Percentiles rank a stretch among this genome's conserved stretches.
These are phyloP conservation scores for Tricholoma flavovirens DNA, from an alignment of 768 basidiomycete species.

Conservation along the genomic window DNA sequence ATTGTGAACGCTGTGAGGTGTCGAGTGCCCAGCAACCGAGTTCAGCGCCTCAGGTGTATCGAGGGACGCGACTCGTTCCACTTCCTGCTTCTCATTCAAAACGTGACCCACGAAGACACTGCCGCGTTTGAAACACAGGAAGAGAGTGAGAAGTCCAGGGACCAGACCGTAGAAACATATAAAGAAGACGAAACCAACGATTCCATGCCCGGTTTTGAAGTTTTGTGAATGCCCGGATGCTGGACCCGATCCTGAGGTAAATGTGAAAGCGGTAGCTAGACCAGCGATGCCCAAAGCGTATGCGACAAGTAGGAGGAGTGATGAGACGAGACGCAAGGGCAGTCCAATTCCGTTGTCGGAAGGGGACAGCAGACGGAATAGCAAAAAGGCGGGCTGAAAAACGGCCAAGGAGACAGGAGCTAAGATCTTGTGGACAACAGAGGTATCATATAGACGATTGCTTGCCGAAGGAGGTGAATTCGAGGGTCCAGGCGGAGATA, in stretches of 20 bases:
- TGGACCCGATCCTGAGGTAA: conserved; percentile 32
- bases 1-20: conserved; percentile 31
- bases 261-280: conserved; percentile 57
- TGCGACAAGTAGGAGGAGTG: conserved; percentile 33
- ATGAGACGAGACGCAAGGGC: neutral
- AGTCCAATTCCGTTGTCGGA: conserved; percentile 5
- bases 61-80: conserved; percentile 17
- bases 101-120: conserved; percentile 5
- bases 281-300: conserved; percentile 62
- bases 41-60: conserved; percentile 27
- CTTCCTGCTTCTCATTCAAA: conserved; percentile 10
- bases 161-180: conserved; percentile 50
- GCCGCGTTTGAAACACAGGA: conserved; percentile 6
- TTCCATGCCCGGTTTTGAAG: conserved; percentile 52
- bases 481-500: conserved; percentile 7
- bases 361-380: conserved; percentile 27
- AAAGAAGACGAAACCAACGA: conserved; percentile 62
- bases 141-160: conserved; percentile 36
- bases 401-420: conserved; percentile 39
- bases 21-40: conserved; percentile 21
- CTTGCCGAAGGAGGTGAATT: conserved; percentile 1
- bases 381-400: conserved; percentile 29
- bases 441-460: conserved; percentile 26
- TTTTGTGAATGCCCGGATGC: conserved; percentile 14
- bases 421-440: conserved; percentile 39